phyloP scores from a whole-genome alignment of 2,329 filamentous ascomycete genomes.

The Paradendryphiella salina region DNA sequence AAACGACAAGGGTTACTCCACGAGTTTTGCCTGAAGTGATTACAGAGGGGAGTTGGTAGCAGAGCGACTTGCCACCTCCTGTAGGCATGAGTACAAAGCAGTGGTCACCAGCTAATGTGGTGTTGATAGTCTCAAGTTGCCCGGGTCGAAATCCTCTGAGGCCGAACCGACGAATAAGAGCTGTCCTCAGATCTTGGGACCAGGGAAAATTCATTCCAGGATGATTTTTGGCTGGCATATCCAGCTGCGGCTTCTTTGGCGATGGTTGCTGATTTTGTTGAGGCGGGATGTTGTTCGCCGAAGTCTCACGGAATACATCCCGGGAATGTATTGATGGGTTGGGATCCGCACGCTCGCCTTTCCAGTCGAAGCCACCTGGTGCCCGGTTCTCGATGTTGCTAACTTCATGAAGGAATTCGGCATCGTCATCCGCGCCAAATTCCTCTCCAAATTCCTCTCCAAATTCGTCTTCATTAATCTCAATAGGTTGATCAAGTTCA shows the following conservation, averaged over 20 bases:
- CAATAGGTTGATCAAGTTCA: constrained; percentile 12
- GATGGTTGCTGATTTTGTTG: constrained; percentile 25
- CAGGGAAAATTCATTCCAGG: constrained; percentile 62
- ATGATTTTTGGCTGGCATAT: constrained; percentile 36
- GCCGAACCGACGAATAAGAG: constrained; percentile 80
- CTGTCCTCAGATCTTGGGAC: constrained; percentile 81
- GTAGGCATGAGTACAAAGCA: constrained; percentile 98
- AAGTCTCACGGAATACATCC: constrained; percentile 41
- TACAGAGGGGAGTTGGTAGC: constrained; percentile 91
- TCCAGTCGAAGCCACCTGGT: constrained; percentile 34
- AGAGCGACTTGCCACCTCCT: constrained; percentile 93
- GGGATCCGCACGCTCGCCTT: constrained; percentile 26
- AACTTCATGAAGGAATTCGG: constrained; percentile 47
- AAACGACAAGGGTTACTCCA: constrained; percentile 93
- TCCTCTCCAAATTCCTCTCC: constrained; percentile 40
- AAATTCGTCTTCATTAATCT: constrained; percentile 18
- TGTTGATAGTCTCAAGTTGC: constrained; percentile 94
- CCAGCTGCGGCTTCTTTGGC: constrained; percentile 35
- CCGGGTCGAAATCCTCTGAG: constrained; percentile 87
- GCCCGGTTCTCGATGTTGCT: constrained; percentile 49
- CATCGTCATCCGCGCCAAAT: constrained; percentile 36
- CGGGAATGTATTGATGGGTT: constrained; percentile 18
- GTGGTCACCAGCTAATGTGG: constrained; percentile 83
- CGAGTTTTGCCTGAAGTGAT: constrained; percentile 76
- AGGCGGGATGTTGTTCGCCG: constrained; percentile 24